Evolutionary conservation across 371 early-diverging fungal genomes (phyloP).

Genomic region (Cokeromyces recurvatus): DNA sequence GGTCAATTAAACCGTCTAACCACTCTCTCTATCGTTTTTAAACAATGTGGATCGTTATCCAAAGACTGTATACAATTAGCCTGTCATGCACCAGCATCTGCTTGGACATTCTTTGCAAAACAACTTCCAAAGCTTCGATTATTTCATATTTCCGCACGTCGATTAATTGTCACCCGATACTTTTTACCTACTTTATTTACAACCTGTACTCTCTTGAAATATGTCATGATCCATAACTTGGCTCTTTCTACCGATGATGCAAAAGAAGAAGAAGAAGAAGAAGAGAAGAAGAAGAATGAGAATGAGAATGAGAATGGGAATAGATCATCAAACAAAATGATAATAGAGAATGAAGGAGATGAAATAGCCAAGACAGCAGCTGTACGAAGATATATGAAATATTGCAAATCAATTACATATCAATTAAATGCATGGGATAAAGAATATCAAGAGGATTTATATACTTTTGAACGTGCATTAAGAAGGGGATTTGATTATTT

Average conservation of each 20-base stretch:
- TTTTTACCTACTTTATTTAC: conserved; percentile 25
- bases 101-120: conserved; percentile 28
- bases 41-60: conserved; percentile 18
- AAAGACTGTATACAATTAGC: conserved; percentile 23
- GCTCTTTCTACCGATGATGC: conserved; percentile 4
- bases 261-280: background rate
- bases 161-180: conserved; percentile 16
- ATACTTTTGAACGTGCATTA: conserved; percentile 22
- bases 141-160: conserved; percentile 31
- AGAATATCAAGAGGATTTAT: conserved; percentile 1
- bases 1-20: conserved; percentile 11
- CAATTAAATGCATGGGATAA: conserved; percentile 3
- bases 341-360: too few relatives aligned
- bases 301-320: too few relatives aligned
- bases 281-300: too few relatives aligned
- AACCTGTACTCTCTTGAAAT: conserved; percentile 5
- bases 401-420: conserved; percentile 4
- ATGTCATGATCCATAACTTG: conserved; percentile 39
- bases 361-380: too few relatives aligned
- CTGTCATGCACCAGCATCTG: conserved; percentile 27
- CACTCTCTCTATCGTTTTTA: conserved; percentile 37
- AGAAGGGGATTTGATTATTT: conserved; percentile 24
- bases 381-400: conserved; percentile 3
- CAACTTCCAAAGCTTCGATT: conserved; percentile 17
- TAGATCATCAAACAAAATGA: too few relatives aligned